Percentiles rank a stretch among this genome's conserved stretches.
These are phyloP conservation scores for Sporothrix sp. DNA, from an alignment of 2,329 filamentous ascomycete genomes.

Conservation along the genomic window DNA sequence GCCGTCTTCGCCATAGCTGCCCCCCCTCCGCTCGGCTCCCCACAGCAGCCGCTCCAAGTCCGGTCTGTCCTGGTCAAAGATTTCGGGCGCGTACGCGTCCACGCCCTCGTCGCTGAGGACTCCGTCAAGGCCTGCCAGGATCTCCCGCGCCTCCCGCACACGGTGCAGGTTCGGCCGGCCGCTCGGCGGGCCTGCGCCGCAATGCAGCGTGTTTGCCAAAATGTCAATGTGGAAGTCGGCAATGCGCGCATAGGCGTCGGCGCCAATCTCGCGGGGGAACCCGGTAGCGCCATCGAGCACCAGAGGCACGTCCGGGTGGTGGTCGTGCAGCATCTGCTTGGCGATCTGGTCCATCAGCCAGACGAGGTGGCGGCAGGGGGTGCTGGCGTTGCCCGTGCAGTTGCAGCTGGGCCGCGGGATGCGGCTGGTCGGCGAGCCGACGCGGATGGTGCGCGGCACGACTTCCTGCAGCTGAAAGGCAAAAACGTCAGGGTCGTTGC, in stretches of 20 bases:
- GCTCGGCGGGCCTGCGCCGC: conserved; percentile 30
- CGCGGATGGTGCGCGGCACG: conserved; percentile 42
- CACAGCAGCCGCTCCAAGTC: conserved; percentile 12
- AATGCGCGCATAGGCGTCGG: conserved; percentile 33
- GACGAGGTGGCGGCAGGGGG: conserved; percentile 41
- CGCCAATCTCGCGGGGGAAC: conserved; percentile 18
- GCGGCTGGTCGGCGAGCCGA: conserved; percentile 32
- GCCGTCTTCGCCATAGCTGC: conserved; percentile 18
- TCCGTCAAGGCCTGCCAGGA: conserved; percentile 38
- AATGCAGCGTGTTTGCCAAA: conserved; percentile 43
- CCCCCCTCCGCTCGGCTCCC: not conserved
- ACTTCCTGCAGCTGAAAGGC: conserved; percentile 48
- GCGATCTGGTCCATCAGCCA: conserved; percentile 47
- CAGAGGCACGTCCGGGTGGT: conserved; percentile 26
- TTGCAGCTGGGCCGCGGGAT: conserved; percentile 37
- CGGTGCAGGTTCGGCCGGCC: conserved; percentile 27
- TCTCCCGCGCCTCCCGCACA: conserved; percentile 40
- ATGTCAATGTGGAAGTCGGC: conserved; percentile 42
- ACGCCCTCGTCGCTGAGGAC: conserved; percentile 31
- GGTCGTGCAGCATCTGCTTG: conserved; percentile 37
- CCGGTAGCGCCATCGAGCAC: conserved; percentile 28
- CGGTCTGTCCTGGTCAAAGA: conserved; percentile 27
- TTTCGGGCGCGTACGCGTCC: conserved; percentile 35
- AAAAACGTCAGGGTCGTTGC: conserved; percentile 34
- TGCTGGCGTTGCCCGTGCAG: conserved; percentile 25